Percentiles rank a stretch among this genome's conserved stretches.
Conservation (phyloP, 306 rosid species). For the Elaeagnus macrophylla region DNA sequence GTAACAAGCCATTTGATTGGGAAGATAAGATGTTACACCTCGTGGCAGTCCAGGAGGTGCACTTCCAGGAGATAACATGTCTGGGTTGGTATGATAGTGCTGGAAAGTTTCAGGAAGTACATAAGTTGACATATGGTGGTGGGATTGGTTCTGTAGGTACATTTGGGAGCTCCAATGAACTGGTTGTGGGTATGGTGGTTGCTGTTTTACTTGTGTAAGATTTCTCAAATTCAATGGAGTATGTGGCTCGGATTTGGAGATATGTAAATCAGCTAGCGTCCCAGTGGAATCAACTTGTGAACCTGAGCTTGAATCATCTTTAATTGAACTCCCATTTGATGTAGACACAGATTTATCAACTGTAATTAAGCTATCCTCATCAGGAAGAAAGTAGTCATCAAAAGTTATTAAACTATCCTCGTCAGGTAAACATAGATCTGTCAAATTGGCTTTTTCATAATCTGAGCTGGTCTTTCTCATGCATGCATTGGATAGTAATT, state of each 20-base stretch:
- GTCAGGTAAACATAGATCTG: conserved; percentile 23
- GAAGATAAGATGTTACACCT: conserved; percentile 15
- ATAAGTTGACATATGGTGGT: conserved; percentile 8
- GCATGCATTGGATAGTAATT: too few species aligned
- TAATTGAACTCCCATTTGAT: conserved; percentile 15
- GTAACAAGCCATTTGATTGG: conserved; percentile 18
- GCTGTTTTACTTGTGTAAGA: neutral
- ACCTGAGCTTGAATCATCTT: conserved; percentile 19
- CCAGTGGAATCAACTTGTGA: conserved; percentile 23
- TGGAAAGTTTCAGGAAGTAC: conserved; percentile 10
- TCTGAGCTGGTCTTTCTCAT: too few species aligned
- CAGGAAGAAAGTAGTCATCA: too few species aligned
- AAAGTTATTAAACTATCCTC: conserved; percentile 24
- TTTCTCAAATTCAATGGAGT: conserved; percentile 10
- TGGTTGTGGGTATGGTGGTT: conserved; percentile 7
- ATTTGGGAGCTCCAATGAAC: conserved; percentile 5
- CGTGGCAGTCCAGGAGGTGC: conserved; percentile 9
- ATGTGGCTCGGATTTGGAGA: conserved; percentile 21
- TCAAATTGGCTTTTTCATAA: too few species aligned
- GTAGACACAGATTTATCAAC: conserved; percentile 24
- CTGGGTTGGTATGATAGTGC: conserved; percentile 15
- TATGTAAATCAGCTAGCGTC: conserved; percentile 23
- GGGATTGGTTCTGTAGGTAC: conserved; percentile 12
- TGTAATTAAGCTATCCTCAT: conserved; percentile 21
- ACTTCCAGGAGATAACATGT: conserved; percentile 3